Evolutionary conservation across 2,329 filamentous ascomycete species (phyloP).

Genomic region (Stachybotrys echinatus): DNA sequence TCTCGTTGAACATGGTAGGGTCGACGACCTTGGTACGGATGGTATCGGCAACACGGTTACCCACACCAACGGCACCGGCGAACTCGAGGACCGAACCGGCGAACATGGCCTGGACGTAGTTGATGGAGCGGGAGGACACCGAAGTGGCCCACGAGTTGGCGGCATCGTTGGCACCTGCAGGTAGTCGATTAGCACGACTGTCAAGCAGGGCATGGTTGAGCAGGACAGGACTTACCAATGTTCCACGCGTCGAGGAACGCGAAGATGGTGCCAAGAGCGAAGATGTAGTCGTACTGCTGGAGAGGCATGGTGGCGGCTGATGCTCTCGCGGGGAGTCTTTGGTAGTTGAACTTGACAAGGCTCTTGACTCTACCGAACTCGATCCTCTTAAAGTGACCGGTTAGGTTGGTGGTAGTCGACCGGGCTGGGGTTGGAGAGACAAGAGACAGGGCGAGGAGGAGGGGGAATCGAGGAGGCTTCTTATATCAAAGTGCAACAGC

Average conservation of each 20-base stretch:
- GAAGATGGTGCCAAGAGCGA: constrained; percentile 60
- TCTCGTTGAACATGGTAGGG: constrained; percentile 36
- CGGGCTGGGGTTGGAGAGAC: background rate
- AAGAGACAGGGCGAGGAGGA: background rate
- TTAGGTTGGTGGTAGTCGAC: background rate
- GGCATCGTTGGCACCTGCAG: constrained; percentile 49
- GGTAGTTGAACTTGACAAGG: background rate
- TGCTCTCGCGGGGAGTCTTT: background rate
- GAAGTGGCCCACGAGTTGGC: constrained; percentile 74
- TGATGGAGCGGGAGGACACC: constrained; percentile 63
- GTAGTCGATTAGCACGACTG: too few relatives aligned
- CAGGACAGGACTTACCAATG: constrained; percentile 38
- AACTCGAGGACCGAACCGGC: constrained; percentile 58
- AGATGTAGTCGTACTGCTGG: constrained; percentile 57
- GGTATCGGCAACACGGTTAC: constrained; percentile 54
- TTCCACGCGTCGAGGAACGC: constrained; percentile 61
- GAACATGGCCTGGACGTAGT: constrained; percentile 54
- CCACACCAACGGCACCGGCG: constrained; percentile 53
- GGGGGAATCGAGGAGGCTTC: background rate
- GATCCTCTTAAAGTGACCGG: background rate
- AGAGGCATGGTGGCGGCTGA: constrained; percentile 13
- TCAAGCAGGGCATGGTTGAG: background rate
- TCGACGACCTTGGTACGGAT: constrained; percentile 58
- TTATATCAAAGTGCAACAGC: background rate
- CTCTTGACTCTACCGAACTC: background rate